Evolutionary conservation across 306 rosid species (phyloP), one percentile per base, ranked within the genome.

Genomic region (Datisca glomerata): DNA sequence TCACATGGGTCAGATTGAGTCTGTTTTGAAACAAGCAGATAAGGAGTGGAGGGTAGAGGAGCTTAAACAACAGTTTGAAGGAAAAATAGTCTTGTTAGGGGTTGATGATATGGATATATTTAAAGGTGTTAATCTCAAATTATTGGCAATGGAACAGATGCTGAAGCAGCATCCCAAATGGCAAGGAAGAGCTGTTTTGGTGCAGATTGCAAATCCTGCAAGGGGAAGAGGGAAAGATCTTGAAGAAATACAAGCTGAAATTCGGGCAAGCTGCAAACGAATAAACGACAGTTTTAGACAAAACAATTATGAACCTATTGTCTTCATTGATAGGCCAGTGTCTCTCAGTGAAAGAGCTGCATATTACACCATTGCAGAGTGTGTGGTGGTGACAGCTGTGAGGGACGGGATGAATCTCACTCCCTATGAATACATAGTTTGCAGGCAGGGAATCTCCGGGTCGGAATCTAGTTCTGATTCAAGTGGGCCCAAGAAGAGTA

Each of bases 351-450:
- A 74, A 61, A 63, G 81, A 58, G 70, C 60, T 9, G 73, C 78
- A 1, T 74, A 65, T 43, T 74, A 49, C 45, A 59, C 77, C 0
- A 22, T 74, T 61, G 77, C 81, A 0, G 81, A 74, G 45, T 74
- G 81, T 37, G 76, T 69, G 8, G 77, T 69, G 35, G 81, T 74
- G 31, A 59, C 81, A 2, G 81, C 81, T 2, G 81, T 74, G 62
- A 69, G 86, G 46, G 86, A 77, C 43, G 81, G 86, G 13, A 62
- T 77, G 86, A 77, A 77, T 63, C 74, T 78, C 38, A 65, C 60
- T 11, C 86, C 86, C 15, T 78, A 78, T 34, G 74, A 66, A 47
- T 78, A 78, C 35, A 74, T 74, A 55, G 86, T 73, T 12, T 78
- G 75, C 60, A 73, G 86, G 69, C 86, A 78, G 47, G 86, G 81